These are phyloP conservation scores for Melocanna baccifera DNA, from an alignment of 176 grass and related monocot genomes.

Conservation along the genomic window DNA sequence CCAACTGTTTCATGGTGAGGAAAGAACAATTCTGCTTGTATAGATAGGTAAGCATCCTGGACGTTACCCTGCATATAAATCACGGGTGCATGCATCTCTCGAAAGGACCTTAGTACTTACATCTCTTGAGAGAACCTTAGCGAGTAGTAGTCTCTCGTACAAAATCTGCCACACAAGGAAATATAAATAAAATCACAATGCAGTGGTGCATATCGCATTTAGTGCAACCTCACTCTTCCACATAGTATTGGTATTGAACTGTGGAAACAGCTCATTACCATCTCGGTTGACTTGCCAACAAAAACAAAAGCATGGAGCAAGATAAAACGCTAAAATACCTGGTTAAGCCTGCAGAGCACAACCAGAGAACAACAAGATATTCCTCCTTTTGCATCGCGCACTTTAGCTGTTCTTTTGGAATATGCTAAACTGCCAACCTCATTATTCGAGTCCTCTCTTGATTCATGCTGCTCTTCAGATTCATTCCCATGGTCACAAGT, in stretches of 20 bases:
- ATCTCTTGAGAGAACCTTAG: neutral
- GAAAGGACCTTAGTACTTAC: neutral
- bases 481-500: neutral
- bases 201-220: neutral
- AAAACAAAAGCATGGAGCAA: conserved; percentile 5
- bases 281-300: neutral
- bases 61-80: conserved; percentile 46
- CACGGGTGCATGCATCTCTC: neutral
- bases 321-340: conserved; percentile 32
- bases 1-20: neutral
- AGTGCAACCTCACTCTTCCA: too few species aligned
- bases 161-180: conserved; percentile 25
- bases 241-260: too few species aligned
- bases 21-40: neutral
- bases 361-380: conserved; percentile 21
- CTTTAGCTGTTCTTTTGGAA: neutral
- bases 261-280: too few species aligned
- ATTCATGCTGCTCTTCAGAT: conserved; percentile 12
- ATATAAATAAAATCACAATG: conserved; percentile 3
- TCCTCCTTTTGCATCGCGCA: neutral
- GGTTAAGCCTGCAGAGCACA: conserved; percentile 40
- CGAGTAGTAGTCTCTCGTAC: conserved; percentile 35
- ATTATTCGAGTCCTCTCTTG: neutral
- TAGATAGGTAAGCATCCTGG: conserved; percentile 2
- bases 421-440: too few species aligned